phyloP scores from a whole-genome alignment of 192 early-diverging fungal species.

The Mortierella antarctica region DNA sequence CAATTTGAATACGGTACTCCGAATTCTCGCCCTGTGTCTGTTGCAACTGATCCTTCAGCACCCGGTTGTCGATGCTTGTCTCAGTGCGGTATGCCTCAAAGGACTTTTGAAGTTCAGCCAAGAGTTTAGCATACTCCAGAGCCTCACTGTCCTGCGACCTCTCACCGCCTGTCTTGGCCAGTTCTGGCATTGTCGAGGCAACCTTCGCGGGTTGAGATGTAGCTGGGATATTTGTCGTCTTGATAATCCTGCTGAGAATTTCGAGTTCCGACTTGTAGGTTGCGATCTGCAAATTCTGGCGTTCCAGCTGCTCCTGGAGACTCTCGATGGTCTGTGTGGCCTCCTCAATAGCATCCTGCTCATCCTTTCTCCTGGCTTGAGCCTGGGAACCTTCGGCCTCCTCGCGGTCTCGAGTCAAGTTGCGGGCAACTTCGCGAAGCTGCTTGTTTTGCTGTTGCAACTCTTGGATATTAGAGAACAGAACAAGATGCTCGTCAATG shows the following conservation, averaged over 20 bases:
- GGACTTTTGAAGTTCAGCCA: slow-evolving; percentile 64
- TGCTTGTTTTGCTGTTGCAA: slow-evolving; percentile 72
- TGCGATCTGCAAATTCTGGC: slow-evolving; percentile 56
- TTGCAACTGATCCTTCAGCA: slow-evolving; percentile 65
- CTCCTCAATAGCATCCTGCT: slow-evolving; percentile 61
- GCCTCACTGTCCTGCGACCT: neutral
- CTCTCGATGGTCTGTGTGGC: slow-evolving; percentile 65
- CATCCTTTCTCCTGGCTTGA: slow-evolving; percentile 50
- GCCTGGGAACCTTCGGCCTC: slow-evolving; percentile 54
- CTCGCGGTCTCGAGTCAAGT: slow-evolving; percentile 62
- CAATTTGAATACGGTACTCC: slow-evolving; percentile 71
- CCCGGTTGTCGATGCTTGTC: slow-evolving; percentile 64
- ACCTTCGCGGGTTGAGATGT: neutral
- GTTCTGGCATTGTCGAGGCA: neutral
- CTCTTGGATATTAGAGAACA: slow-evolving; percentile 62
- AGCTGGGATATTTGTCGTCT: slow-evolving; percentile 24
- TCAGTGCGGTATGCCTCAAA: slow-evolving; percentile 77
- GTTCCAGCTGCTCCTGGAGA: slow-evolving; percentile 68
- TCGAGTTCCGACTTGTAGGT: slow-evolving; percentile 69
- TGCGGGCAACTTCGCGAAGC: slow-evolving; percentile 67
- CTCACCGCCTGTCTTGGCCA: neutral
- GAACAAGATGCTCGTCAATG: slow-evolving; percentile 64
- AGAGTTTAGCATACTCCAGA: slow-evolving; percentile 56
- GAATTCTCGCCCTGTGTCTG: slow-evolving; percentile 64
- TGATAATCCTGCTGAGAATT: slow-evolving; percentile 60